phyloP scores from a whole-genome alignment of 495 filamentous ascomycete genomes.

The Ascodesmis nigricans region DNA sequence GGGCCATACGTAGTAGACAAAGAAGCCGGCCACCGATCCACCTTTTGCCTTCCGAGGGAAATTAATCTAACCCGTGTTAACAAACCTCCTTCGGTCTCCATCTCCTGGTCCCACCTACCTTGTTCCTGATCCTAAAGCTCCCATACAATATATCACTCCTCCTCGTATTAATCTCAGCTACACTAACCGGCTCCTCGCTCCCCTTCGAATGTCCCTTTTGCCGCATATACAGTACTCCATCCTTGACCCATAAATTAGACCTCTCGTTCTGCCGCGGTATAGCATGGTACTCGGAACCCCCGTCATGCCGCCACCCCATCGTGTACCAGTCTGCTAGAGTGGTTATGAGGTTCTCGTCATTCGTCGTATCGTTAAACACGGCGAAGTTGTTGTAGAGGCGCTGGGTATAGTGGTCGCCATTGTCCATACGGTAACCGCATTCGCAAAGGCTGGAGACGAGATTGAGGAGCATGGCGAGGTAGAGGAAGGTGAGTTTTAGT shows the following conservation, averaged over 20 bases:
- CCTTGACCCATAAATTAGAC: conserved; percentile 17
- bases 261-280: conserved; percentile 14
- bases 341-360: conserved; percentile 6
- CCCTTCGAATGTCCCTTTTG: conserved; percentile 11
- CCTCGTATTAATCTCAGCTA: conserved; percentile 15
- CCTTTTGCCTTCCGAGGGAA: no score
- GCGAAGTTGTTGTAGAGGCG: conserved; percentile 15
- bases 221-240: conserved; percentile 12
- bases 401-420: conserved; percentile 12
- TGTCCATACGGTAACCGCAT: conserved; percentile 16
- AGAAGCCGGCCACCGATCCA: conserved; percentile 19
- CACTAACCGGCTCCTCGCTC: conserved; percentile 8
- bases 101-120: conserved; percentile 9
- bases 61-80: no score
- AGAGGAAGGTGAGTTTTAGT: no score
- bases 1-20: conserved; percentile 18
- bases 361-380: conserved; percentile 5
- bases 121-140: conserved; percentile 17
- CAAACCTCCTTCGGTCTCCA: conserved; percentile 9
- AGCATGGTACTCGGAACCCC: conserved; percentile 1
- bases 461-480: no score
- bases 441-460: no score
- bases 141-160: conserved; percentile 17
- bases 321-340: conserved; percentile 15
- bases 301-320: conserved; percentile 9